A percentile compares a stretch with the other conserved stretches of the same genome.
Conservation (phyloP, 1,284 basidiomycete species). For the Ceratobasidium sp. region DNA sequence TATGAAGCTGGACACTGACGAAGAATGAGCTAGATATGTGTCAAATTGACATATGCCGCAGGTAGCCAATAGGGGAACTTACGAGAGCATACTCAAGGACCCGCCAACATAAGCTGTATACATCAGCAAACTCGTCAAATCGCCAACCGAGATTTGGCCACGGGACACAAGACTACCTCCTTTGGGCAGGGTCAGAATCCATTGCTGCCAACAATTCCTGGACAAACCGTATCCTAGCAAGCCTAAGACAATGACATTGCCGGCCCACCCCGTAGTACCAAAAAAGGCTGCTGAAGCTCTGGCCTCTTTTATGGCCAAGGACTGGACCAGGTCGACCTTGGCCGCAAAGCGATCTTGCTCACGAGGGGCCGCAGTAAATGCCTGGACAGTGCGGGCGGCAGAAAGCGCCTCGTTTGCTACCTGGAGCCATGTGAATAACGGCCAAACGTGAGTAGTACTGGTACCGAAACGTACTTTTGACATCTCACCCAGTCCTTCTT, state of each 20-base stretch:
- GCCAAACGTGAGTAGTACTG: conserved; percentile 37
- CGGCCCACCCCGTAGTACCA: conserved; percentile 92
- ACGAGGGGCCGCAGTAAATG: conserved; percentile 79
- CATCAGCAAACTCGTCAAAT: conserved; percentile 87
- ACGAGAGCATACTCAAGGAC: conserved; percentile 82
- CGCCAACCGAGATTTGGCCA: conserved; percentile 89
- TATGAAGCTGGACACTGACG: too few species aligned
- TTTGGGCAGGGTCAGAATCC: conserved; percentile 47
- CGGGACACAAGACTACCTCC: conserved; percentile 89
- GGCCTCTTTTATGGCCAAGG: conserved; percentile 86
- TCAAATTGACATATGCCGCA: too few species aligned
- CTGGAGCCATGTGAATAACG: conserved; percentile 62
- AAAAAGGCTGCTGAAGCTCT: conserved; percentile 92
- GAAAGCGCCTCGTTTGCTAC: conserved; percentile 90
- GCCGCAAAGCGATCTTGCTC: conserved; percentile 76
- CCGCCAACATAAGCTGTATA: conserved; percentile 92
- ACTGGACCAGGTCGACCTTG: conserved; percentile 73
- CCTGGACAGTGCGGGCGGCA: conserved; percentile 93
- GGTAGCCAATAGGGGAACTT: conserved; percentile 49
- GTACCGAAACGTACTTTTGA: conserved; percentile 64
- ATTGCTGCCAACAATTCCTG: neutral
- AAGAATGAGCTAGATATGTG: conserved; percentile 59
- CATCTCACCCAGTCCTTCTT: conserved; percentile 95
- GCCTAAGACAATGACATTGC: conserved; percentile 90
- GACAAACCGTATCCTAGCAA: conserved; percentile 85